Base-by-base conservation (phyloP, 805 yeast genomes). In the Myxozyma udenii region DNA sequence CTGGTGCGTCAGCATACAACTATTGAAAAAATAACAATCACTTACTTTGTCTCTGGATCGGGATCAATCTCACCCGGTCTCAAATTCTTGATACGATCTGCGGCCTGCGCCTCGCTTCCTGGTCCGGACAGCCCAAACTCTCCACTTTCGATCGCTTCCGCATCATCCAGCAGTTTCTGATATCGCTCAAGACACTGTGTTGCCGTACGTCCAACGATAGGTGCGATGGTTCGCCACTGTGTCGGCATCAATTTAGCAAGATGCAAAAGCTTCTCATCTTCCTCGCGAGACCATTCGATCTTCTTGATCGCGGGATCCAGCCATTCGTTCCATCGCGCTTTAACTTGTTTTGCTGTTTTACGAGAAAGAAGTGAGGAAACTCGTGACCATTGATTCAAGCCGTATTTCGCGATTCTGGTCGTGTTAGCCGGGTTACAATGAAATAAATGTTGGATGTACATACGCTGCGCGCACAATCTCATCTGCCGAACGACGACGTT, bases 181-280 rank as follows among this genome's bases (percentile, higher is more conserved):
- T 88, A 91, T 50, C 97, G 71, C 58, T 88, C 95, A 7, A 87
- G 79, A 68, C 95, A 87, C 53, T 85, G 85, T 12, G 87, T 82
- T 0, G 96, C 91, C 0, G 97, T 87, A 53, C 97, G 73, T 0
- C 90, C 89, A 66, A 90, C 72, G 7, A 83, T 67, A 4, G 86
- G 79, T 1, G 95, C 85, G n/a, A 93, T 86, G 1, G 93, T 81
- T 41, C 95, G 78, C 98, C 98, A 91, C 69, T 90, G 97, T 56
- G 90, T 88, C 1, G 98, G 97, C 60, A 90, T 70, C 30, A 81
- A 67, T 60, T 79, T 78, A 0, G 86, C 89, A 53, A 88, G 62
- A 30, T 78, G 75, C 50, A 89, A 66, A 42, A 91, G 71, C 63
- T 78, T 78, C 41, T 78, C 82, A 66, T 91, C 98, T 53, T 90